Percentiles rank a stretch among this genome's conserved stretches.
Evolutionary conservation across 352 stramenopile genomes (phyloP).

Genomic region (Phytophthora aleatoria): DNA sequence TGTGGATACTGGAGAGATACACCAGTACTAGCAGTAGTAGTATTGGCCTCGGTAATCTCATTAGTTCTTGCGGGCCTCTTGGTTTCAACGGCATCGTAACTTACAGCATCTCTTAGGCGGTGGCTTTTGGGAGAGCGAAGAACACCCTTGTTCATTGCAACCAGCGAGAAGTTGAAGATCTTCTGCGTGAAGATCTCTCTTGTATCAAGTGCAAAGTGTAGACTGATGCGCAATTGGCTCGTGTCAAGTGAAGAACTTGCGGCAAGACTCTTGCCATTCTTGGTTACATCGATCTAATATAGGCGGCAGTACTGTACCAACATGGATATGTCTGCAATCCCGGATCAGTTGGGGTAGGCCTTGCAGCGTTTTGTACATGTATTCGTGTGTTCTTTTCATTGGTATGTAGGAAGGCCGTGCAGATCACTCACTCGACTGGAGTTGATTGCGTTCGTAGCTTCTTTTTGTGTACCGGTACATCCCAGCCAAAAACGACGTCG

Average conservation of each 20-base stretch:
- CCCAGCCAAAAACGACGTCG: background rate
- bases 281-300: background rate
- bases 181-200: background rate
- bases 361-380: too few relatives aligned
- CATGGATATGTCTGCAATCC: background rate
- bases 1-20: background rate
- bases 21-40: background rate
- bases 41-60: background rate
- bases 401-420: slow-evolving; percentile 4
- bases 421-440: background rate
- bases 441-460: slow-evolving; percentile 3
- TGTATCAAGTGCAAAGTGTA: background rate
- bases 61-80: background rate
- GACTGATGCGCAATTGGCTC: background rate
- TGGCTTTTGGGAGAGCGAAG: slow-evolving; percentile 1
- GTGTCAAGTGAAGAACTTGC: background rate
- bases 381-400: background rate
- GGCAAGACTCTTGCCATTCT: background rate
- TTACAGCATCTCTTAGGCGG: background rate
- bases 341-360: too few relatives aligned
- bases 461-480: background rate
- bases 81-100: background rate
- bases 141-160: background rate
- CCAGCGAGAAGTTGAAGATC: background rate
- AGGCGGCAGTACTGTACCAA: too few relatives aligned